Evolutionary conservation across 108 stramenopile genomes (phyloP), one percentile per base, ranked within the genome.

Genomic region (Cyclotella cryptica): DNA sequence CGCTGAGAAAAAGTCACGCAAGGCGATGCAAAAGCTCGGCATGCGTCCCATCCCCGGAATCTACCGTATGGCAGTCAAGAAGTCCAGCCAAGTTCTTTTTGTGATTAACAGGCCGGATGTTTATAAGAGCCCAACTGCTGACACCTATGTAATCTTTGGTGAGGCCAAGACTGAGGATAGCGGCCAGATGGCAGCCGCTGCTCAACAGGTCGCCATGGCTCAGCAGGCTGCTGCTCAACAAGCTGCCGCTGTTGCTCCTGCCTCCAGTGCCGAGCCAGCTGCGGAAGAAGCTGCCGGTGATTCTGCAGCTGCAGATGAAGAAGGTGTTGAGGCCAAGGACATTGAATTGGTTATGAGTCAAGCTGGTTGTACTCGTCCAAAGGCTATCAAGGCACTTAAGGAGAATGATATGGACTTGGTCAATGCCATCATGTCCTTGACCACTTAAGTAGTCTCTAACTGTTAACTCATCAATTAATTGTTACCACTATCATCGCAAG

Each of bases 71-170:
- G 96, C 97, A 41, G 96, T 99, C 58, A 99, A 98, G 91, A 98
- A 98, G 85, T 91, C 92, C 72, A 98, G 98, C 82, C 93, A 92
- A 71, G 97, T 98, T 68, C 75, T 98, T 35, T 98, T 99, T 79
- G 98, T 93, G 63, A 97, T 99, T 80, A 85, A 89, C 75, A 87
- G 89, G 74, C 98, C 99, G 10, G 98, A 98, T 87, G 98, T 98
- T 52, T 97, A 90, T 93, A 96, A 97, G 89, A 79, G 78, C 64
- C 93, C 97, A 68, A 94, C 66, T 41, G 86, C 94, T 55, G 98
- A 98, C 79, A 98, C 98, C 60, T 99, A 97, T 75, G 91, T 99
- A 44, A 92, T 99, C 87, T 99, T 99, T 78, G 99, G 99, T 46
- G 98, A 98, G 87, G 99, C 98, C 84, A 98, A 98, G 88, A 91